phyloP scores from a whole-genome alignment of 1,139 yeast species.

The Tardiomyces blankii region DNA sequence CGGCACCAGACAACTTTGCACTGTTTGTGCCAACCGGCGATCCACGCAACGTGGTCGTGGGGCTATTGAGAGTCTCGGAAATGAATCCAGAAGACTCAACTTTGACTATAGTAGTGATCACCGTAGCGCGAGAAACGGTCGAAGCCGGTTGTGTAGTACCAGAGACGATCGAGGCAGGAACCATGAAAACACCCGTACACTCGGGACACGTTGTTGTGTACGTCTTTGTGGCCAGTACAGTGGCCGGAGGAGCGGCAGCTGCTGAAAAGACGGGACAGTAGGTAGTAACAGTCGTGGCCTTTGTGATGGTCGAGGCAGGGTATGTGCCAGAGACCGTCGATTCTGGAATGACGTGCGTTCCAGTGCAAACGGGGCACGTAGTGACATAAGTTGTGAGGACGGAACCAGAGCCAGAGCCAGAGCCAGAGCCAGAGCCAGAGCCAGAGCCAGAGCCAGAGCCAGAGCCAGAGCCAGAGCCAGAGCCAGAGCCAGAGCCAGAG shows the following conservation, averaged over 20 bases:
- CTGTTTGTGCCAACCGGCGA: too few species aligned
- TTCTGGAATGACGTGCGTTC: background rate
- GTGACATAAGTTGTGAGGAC: background rate
- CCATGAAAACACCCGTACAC: background rate
- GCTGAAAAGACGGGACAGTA: background rate
- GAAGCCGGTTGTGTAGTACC: background rate
- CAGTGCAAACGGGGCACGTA: background rate
- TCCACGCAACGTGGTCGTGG: too few species aligned
- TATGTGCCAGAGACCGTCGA: background rate
- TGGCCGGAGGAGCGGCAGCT: background rate
- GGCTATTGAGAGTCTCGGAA: too few species aligned
- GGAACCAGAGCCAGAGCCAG: constrained; percentile 18
- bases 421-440: constrained; percentile 12
- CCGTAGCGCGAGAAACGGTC: background rate
- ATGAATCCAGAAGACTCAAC: too few species aligned
- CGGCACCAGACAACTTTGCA: too few species aligned
- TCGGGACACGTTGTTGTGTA: background rate
- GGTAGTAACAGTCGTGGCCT: background rate
- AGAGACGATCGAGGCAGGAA: background rate
- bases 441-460: constrained; percentile 18
- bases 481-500: constrained; percentile 13
- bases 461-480: constrained; percentile 15
- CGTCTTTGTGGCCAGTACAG: background rate
- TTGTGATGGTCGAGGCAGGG: background rate
- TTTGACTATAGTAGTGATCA: background rate